A percentile compares a stretch with the other conserved stretches of the same genome.
Evolutionary conservation across 2,329 filamentous ascomycete genomes (phyloP).

Genomic region (Venturia effusa): DNA sequence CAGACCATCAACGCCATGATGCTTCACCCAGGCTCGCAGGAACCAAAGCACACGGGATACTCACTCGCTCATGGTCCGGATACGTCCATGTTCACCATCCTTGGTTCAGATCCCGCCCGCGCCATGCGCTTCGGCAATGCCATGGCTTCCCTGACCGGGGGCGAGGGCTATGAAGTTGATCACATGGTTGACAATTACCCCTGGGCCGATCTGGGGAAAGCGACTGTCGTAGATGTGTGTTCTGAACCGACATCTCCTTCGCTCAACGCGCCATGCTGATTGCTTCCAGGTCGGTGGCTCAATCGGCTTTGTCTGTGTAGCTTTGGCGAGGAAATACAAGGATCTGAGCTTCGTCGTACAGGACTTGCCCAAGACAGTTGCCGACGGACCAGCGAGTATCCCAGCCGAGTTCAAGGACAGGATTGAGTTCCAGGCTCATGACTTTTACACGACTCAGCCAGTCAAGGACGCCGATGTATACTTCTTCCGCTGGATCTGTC

Average conservation of each 20-base stretch:
- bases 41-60: constrained; percentile 20
- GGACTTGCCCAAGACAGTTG: constrained; percentile 10
- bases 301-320: constrained; percentile 10
- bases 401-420: constrained; percentile 10
- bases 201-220: constrained; percentile 11
- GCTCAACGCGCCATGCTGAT: constrained; percentile 7
- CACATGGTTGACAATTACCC: constrained; percentile 5
- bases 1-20: constrained; percentile 4
- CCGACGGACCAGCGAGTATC: neutral
- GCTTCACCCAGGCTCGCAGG: constrained; percentile 16
- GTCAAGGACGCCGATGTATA: constrained; percentile 23
- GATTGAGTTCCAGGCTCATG: constrained; percentile 19
- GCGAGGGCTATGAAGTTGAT: constrained; percentile 19
- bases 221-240: constrained; percentile 13
- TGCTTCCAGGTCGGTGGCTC: constrained; percentile 11
- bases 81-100: constrained; percentile 24
- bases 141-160: constrained; percentile 23
- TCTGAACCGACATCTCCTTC: constrained; percentile 11
- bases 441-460: constrained; percentile 24
- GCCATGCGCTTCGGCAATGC: constrained; percentile 21
- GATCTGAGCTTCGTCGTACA: constrained; percentile 14
- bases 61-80: constrained; percentile 16
- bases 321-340: constrained; percentile 10
- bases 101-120: constrained; percentile 22
- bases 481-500: constrained; percentile 22